Evolutionary conservation across 345 rosid genomes (phyloP).

Genomic region (Acer negundo): DNA sequence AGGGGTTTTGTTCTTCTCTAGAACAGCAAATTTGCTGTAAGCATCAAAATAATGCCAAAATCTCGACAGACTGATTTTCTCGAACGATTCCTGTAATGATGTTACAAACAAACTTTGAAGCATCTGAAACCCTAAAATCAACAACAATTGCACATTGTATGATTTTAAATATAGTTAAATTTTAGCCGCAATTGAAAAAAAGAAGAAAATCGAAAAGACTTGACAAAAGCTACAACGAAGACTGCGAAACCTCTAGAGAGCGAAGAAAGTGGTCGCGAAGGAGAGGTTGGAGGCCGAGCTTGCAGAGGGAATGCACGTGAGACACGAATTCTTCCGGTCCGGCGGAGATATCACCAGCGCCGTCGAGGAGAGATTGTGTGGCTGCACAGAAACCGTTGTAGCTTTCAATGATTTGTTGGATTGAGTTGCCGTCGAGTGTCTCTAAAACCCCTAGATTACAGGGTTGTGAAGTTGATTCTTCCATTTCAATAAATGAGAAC

Average conservation of each 20-base stretch:
- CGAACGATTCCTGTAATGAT: slow-evolving; percentile 60
- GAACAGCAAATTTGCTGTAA: slow-evolving; percentile 32
- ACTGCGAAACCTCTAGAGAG: slow-evolving; percentile 58
- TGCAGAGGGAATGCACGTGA: slow-evolving; percentile 63
- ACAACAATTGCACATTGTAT: background rate
- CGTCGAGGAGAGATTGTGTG: slow-evolving; percentile 53
- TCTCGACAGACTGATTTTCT: slow-evolving; percentile 50
- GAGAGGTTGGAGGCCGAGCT: slow-evolving; percentile 69
- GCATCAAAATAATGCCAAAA: slow-evolving; percentile 80
- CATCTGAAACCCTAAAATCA: background rate
- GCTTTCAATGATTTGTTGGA: slow-evolving; percentile 57
- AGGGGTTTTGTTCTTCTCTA: slow-evolving; percentile 31
- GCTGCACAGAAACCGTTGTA: slow-evolving; percentile 62
- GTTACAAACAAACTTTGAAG: slow-evolving; percentile 4
- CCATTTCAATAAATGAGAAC: slow-evolving; percentile 34
- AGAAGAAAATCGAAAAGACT: background rate
- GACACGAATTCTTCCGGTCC: slow-evolving; percentile 52
- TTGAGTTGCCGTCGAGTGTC: slow-evolving; percentile 45
- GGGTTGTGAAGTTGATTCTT: slow-evolving; percentile 38
- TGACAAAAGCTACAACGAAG: background rate
- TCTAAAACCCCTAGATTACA: slow-evolving; percentile 54
- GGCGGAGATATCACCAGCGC: slow-evolving; percentile 41
- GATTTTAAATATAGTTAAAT: background rate
- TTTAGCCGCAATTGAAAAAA: background rate
- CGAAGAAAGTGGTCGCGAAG: slow-evolving; percentile 70